Evolutionary conservation across 495 filamentous ascomycete genomes (phyloP), one percentile per base, ranked within the genome.

Genomic region (Tuber borchii): DNA sequence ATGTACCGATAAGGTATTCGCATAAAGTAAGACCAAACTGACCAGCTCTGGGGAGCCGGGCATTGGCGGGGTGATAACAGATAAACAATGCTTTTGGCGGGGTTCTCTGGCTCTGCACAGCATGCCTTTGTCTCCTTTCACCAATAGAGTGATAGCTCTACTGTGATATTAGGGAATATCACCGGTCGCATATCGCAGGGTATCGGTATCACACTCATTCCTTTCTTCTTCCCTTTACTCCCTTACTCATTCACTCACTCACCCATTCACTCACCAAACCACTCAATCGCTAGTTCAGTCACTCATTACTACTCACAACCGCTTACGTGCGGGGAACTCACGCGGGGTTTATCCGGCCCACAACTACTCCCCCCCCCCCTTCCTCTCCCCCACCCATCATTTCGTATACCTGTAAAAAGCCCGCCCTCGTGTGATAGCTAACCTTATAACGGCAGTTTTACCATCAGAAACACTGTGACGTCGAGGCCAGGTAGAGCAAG

Each of bases 31-130:
- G n/a, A 31, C 51, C n/a, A 6, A 31, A 16, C 51, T 1, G 12
- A 26, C n/a, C 56, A 7, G 12, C 19, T 17, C 26, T 17, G 14
- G 12, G 3, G n/a, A 31, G 56, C 12, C 56, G 48, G 48, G 48
- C 48, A 65, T n/a, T 61, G 51, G 51, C n/a, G 51, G 51, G 51
- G 51, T 26, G 51, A 61, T 61, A 61, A 61, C 22, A 61, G 51
- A 61, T 34, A 65, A 34, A 65, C 56, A 65, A 31, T 31, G 31
- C 12, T n/a, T n/a, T 34, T 65, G 31, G 56, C 10, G 56, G 56
- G 26, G 56, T 17, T n/a, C 48, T 56, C 48, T n/a, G 20, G 0
- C 20, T 12, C 48, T 56, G 20, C 22, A n/a, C n/a, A 56, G 12
- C 48, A 56, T n/a, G 31, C 26, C 56, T 65, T n/a, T 65, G 56